These are phyloP conservation scores for Plasmopara muralis DNA, from an alignment of 352 stramenopile genomes.

Conservation along the genomic window DNA sequence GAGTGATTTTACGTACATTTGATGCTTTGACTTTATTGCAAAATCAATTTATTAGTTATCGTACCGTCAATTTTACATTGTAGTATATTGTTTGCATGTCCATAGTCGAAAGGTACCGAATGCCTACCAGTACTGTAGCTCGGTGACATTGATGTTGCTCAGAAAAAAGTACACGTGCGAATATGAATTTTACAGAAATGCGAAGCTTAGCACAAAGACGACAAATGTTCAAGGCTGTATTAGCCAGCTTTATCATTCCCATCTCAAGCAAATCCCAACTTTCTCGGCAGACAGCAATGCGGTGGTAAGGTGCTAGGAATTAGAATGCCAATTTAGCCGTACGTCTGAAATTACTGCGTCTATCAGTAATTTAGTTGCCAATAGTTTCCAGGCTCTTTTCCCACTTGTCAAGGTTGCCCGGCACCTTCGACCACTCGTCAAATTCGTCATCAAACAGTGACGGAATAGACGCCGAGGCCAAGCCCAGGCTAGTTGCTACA, in stretches of 20 bases:
- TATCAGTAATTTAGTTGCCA: conserved; percentile 53
- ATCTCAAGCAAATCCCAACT: conserved; percentile 15
- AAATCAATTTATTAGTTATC: no score
- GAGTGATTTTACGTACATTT: conserved; percentile 30
- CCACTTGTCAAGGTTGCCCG: conserved; percentile 81
- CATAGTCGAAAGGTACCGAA: no score
- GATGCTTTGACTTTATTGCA: no score
- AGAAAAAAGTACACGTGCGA: no score
- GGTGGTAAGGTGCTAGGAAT: no score
- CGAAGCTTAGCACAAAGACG: conserved; percentile 5
- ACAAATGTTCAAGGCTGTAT: conserved; percentile 28
- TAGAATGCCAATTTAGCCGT: no score
- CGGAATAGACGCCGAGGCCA: conserved; percentile 54
- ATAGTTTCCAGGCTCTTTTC: conserved; percentile 84
- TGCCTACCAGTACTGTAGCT: no score
- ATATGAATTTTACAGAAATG: neutral
- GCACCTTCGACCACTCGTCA: conserved; percentile 79
- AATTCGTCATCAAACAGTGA: conserved; percentile 84
- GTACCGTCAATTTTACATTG: no score
- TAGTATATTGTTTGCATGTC: no score
- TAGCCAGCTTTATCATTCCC: conserved; percentile 30
- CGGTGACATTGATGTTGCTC: no score
- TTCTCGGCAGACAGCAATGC: conserved; percentile 5
- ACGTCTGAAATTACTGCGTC: conserved; percentile 2
- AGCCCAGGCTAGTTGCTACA: conserved; percentile 29